phyloP scores from a whole-genome alignment of 2,329 filamentous ascomycete species.

The Fusarium tupiense region DNA sequence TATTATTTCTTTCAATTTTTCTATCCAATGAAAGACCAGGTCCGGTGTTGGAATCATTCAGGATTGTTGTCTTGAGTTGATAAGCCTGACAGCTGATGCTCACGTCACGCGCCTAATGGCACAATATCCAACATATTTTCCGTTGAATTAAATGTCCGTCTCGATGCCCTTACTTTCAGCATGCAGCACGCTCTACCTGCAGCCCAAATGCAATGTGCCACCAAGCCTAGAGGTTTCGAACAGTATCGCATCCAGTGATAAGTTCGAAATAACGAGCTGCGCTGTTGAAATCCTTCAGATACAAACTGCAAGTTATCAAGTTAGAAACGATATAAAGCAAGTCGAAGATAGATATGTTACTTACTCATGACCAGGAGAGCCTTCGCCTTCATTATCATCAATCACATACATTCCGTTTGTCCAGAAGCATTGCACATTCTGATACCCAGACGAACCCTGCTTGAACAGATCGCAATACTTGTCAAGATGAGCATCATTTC shows the following conservation, averaged over 20 bases:
- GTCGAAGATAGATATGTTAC: neutral
- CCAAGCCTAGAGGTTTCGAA: neutral
- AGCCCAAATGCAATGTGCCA: rapidly evolving
- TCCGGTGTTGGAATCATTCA: too few species aligned
- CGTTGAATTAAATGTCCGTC: too few species aligned
- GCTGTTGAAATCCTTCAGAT: neutral
- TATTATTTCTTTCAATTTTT: too few species aligned
- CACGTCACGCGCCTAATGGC: too few species aligned
- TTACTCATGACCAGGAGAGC: neutral
- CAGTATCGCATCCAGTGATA: neutral
- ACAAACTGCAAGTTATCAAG: neutral
- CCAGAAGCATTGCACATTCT: neutral
- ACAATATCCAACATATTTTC: too few species aligned
- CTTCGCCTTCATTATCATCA: neutral
- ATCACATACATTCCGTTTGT: neutral
- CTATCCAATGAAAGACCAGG: too few species aligned
- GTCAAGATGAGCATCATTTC: neutral
- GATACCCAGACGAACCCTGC: neutral
- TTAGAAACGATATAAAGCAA: neutral
- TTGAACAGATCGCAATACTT: neutral
- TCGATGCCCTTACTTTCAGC: rapidly evolving
- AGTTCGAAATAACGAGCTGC: neutral
- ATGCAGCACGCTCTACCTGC: rapidly evolving
- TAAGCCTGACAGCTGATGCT: too few species aligned
- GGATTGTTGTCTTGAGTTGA: too few species aligned